Evolutionary conservation across 2,329 filamentous ascomycete genomes (phyloP).

Genomic region (Lachnellula arida): DNA sequence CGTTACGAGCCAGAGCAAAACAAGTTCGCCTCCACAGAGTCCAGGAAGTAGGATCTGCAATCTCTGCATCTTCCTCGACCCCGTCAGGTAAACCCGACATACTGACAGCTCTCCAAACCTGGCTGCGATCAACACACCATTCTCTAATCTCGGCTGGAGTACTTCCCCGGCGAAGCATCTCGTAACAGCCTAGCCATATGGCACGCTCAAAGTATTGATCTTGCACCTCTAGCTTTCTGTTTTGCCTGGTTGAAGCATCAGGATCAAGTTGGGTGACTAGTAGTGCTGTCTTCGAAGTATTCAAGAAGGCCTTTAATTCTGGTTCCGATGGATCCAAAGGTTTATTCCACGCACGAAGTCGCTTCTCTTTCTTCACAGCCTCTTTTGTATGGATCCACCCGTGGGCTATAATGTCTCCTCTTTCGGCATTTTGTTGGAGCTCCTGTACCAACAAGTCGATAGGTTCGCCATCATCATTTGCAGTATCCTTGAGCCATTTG

Average conservation of each 20-base stretch:
- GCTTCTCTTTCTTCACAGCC: slow-evolving; percentile 85
- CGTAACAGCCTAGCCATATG: slow-evolving; percentile 91
- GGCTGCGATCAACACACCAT: slow-evolving; percentile 81
- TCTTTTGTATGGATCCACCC: slow-evolving; percentile 92
- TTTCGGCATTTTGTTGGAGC: slow-evolving; percentile 69
- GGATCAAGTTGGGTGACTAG: slow-evolving; percentile 88
- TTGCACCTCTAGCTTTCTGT: slow-evolving; percentile 68
- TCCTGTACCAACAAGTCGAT: slow-evolving; percentile 73
- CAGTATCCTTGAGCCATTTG: slow-evolving; percentile 79
- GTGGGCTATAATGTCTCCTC: slow-evolving; percentile 76
- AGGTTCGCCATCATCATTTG: slow-evolving; percentile 60
- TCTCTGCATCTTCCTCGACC: slow-evolving; percentile 40
- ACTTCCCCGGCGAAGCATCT: slow-evolving; percentile 83
- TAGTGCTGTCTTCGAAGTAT: slow-evolving; percentile 53
- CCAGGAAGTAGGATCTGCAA: slow-evolving; percentile 43
- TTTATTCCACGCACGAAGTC: slow-evolving; percentile 62
- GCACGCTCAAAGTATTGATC: slow-evolving; percentile 87
- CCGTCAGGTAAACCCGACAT: slow-evolving; percentile 68
- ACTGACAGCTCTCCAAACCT: slow-evolving; percentile 83
- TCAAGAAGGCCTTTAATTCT: slow-evolving; percentile 52
- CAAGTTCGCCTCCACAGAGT: slow-evolving; percentile 77
- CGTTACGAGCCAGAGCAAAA: slow-evolving; percentile 64
- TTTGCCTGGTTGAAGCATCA: slow-evolving; percentile 79
- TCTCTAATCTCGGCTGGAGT: slow-evolving; percentile 69
- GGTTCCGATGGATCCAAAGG: slow-evolving; percentile 59